These are phyloP conservation scores for Calocybe cyanea DNA, from an alignment of 768 basidiomycete genomes.

Conservation along the genomic window DNA sequence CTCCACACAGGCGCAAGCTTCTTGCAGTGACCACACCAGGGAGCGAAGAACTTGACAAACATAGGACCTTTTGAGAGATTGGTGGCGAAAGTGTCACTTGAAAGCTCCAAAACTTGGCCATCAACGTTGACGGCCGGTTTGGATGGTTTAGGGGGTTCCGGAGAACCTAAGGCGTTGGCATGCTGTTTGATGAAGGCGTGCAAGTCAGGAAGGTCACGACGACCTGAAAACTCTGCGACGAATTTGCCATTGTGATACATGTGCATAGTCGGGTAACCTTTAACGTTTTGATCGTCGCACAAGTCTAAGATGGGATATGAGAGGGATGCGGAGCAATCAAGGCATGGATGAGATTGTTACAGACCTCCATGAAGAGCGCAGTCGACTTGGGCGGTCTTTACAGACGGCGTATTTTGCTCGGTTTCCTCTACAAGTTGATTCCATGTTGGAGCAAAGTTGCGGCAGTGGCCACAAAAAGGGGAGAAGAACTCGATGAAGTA, in stretches of 20 bases:
- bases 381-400: slow-evolving; percentile 79
- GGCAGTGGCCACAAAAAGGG: slow-evolving; percentile 82
- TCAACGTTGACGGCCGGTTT: slow-evolving; percentile 25
- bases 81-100: slow-evolving; percentile 32
- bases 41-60: slow-evolving; percentile 78
- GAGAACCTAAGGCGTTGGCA: slow-evolving; percentile 15
- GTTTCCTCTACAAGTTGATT: slow-evolving; percentile 54
- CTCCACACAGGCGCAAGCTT: slow-evolving; percentile 83
- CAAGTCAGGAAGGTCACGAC: slow-evolving; percentile 52
- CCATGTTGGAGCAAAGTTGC: slow-evolving; percentile 81
- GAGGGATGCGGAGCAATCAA: neutral
- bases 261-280: slow-evolving; percentile 73
- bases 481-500: slow-evolving; percentile 90
- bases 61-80: slow-evolving; percentile 39
- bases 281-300: slow-evolving; percentile 65
- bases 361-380: slow-evolving; percentile 74
- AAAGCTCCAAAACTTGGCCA: slow-evolving; percentile 36
- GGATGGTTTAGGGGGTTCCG: slow-evolving; percentile 5
- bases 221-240: slow-evolving; percentile 51
- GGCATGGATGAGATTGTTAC: slow-evolving; percentile 20
- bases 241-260: slow-evolving; percentile 67
- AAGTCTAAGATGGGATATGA: slow-evolving; percentile 54
- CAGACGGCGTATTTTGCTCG: slow-evolving; percentile 41
- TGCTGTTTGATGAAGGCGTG: slow-evolving; percentile 52
- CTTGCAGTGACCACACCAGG: slow-evolving; percentile 98